Evolutionary conservation across 768 basidiomycete species (phyloP), one percentile per base, ranked within the genome.

Genomic region (Pleurotus ostreatus): DNA sequence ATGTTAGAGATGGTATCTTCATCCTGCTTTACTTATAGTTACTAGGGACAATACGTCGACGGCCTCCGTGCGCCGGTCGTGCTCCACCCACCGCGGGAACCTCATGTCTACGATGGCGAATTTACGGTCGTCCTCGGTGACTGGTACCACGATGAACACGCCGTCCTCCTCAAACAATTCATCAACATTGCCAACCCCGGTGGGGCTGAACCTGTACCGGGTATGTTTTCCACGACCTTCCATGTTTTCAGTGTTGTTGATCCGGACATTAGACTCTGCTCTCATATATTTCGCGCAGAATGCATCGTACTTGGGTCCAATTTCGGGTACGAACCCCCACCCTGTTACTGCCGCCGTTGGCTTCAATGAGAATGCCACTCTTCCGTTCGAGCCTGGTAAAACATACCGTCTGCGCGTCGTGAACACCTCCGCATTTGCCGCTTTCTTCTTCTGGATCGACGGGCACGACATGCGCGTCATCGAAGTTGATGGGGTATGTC

Each of bases 371-470:
- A 90, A 96, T 62, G 86, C 93, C 0, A 86, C 88, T 0, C 73
- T 99, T 2, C 81, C 86, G 0, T 97, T 99, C 74, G 72, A 82
- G 61, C 80, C 92, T 3, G 94, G 94, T 2, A 91, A 89, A 72
- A 97, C 88, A 2, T 98, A 99, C 70, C 85, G 92, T 15, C 76
- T 98, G 26, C 85, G 94, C 15, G 74, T 99, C 62, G 74, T 97
- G 65, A 98, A 97, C 69, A 88, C 80, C n/a, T 77, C 82, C 40
- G 89, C 83, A 0, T 86, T 94, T 57, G 65, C 82, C 1, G 79
- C 81, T 38, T 92, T 92, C 71, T 92, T 77, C 75, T 92, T 94
- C 69, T 91, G 89, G 87, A 90, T 94, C 43, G 92, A 92, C 59
- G 92, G 92, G 2, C 91, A 94, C 63, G 79, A 88, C 26, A 92